A percentile compares a stretch with the other conserved stretches of the same genome.
Evolutionary conservation across 1,284 basidiomycete genomes (phyloP).

Genomic region (Austroboletus novae-zelandiae): DNA sequence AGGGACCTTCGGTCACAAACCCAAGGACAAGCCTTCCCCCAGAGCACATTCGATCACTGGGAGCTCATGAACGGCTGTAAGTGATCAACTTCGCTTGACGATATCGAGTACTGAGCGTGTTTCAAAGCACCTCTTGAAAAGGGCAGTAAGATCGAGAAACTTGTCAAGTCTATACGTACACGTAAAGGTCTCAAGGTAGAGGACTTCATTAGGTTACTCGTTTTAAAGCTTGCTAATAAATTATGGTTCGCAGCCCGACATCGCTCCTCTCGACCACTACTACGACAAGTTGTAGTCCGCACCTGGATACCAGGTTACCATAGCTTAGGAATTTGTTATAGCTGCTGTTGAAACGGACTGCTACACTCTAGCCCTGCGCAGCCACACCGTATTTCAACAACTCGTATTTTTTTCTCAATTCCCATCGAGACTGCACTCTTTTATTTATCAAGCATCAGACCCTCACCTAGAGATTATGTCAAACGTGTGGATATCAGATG

Average conservation of each 20-base stretch:
- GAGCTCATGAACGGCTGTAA: conserved; percentile 79
- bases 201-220: background rate
- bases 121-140: conserved; percentile 68
- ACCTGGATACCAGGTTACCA: conserved; percentile 5
- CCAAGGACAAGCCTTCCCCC: conserved; percentile 97
- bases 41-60: conserved; percentile 94
- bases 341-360: no score
- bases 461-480: no score
- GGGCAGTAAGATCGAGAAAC: conserved; percentile 86
- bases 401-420: no score
- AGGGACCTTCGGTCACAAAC: conserved; percentile 92
- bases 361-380: no score
- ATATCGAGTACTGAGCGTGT: conserved; percentile 7
- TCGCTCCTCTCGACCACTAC: conserved; percentile 83
- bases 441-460: no score
- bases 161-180: conserved; percentile 81
- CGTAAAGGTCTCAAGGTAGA: conserved; percentile 91
- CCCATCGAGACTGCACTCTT: no score
- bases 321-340: conserved; percentile 12
- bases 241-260: conserved; percentile 59
- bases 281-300: conserved; percentile 78
- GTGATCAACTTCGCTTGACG: conserved; percentile 28
- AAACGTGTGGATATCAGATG: no score
- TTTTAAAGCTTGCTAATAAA: conserved; percentile 8
- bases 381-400: no score